These are phyloP conservation scores for Aureobasidium sp. DNA, from an alignment of 2,329 filamentous ascomycete genomes.

Conservation along the genomic window DNA sequence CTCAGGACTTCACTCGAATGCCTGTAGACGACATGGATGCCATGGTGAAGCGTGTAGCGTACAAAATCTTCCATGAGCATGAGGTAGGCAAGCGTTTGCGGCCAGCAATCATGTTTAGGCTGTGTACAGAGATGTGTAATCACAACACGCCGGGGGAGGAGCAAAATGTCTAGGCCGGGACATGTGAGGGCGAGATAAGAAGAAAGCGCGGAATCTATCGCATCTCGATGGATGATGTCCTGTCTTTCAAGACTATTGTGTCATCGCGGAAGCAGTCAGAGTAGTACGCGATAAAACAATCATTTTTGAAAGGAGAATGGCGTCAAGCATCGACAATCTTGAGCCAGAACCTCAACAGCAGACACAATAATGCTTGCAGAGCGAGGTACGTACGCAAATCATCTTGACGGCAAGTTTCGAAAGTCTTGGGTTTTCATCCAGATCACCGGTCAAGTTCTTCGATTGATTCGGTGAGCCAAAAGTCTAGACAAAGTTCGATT, in stretches of 20 bases:
- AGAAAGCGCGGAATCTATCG: neutral
- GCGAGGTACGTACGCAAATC: too few species aligned
- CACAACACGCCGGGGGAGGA: constrained; percentile 3
- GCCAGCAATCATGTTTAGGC: constrained; percentile 11
- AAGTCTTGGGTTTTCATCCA: too few species aligned
- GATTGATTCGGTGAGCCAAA: too few species aligned
- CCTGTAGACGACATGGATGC: constrained; percentile 8
- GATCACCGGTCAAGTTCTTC: too few species aligned
- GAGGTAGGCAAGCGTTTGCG: constrained; percentile 7
- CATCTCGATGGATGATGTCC: neutral
- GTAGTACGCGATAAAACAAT: too few species aligned
- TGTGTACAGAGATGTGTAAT: constrained; percentile 10
- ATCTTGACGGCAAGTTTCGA: too few species aligned
- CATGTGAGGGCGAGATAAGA: neutral
- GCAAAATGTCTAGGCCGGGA: constrained; percentile 1
- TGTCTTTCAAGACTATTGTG: neutral
- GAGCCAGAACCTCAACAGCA: too few species aligned
- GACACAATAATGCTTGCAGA: too few species aligned
- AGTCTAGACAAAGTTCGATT: too few species aligned
- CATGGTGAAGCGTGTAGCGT: constrained; percentile 7
- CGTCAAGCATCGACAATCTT: too few species aligned
- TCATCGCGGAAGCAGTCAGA: too few species aligned
- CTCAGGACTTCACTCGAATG: constrained; percentile 8
- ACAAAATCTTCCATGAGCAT: neutral
- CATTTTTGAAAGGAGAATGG: too few species aligned